Evolutionary conservation across 1,139 yeast genomes (phyloP).

Genomic region (Zhuliangozyma blackwelliae): DNA sequence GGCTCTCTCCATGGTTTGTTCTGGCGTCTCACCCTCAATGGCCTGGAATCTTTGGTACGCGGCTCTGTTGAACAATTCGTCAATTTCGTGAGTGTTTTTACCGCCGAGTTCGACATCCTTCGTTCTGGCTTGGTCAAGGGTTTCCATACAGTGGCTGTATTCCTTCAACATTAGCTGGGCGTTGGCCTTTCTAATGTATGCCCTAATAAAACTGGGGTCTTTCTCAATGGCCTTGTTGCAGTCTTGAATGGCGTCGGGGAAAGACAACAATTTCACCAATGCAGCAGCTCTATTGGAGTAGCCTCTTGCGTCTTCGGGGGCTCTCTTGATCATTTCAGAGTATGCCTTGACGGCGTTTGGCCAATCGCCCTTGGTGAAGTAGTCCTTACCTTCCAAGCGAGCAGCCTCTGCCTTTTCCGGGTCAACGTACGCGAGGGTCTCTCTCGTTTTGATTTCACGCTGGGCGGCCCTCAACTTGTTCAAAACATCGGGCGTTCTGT

Average conservation of each 20-base stretch:
- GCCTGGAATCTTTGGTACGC: constrained; percentile 73
- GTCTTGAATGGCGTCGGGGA: constrained; percentile 94
- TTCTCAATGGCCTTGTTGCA: constrained; percentile 84
- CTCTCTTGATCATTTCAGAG: constrained; percentile 92
- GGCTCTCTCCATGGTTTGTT: constrained; percentile 88
- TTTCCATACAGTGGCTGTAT: constrained; percentile 75
- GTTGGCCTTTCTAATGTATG: constrained; percentile 94
- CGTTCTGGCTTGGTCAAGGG: constrained; percentile 72
- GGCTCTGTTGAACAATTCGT: constrained; percentile 76
- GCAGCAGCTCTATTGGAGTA: constrained; percentile 99
- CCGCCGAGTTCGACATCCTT: constrained; percentile 64
- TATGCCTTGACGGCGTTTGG: constrained; percentile 94
- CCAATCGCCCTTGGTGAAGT: constrained; percentile 90
- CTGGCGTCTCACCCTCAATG: constrained; percentile 88
- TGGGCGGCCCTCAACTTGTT: constrained; percentile 85
- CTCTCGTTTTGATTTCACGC: constrained; percentile 75
- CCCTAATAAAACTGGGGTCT: constrained; percentile 88
- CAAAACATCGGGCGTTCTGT: constrained; percentile 91
- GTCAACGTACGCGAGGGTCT: constrained; percentile 73
- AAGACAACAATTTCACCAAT: constrained; percentile 86
- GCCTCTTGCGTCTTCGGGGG: constrained; percentile 95
- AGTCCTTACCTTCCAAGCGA: constrained; percentile 85
- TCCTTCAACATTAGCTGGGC: constrained; percentile 92
- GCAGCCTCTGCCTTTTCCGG: constrained; percentile 96
- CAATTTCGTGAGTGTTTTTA: constrained; percentile 71